Percentiles rank a stretch among this genome's conserved stretches.
Evolutionary conservation across 1,284 basidiomycete genomes (phyloP).

Genomic region (Mycena citricolor): DNA sequence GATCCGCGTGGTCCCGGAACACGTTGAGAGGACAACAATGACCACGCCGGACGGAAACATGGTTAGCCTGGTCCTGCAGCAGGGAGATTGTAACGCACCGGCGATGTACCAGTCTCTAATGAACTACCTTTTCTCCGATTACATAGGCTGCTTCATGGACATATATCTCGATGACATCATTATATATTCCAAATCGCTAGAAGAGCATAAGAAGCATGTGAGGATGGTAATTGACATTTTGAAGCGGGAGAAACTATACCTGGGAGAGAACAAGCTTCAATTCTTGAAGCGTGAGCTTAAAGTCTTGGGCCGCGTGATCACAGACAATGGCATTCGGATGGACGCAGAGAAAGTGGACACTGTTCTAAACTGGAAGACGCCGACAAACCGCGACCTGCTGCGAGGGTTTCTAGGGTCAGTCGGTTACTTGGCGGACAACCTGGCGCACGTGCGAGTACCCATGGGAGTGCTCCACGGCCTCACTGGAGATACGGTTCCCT

Average conservation of each 20-base stretch:
- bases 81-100: conserved; percentile 18
- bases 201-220: conserved; percentile 28
- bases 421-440: conserved; percentile 22
- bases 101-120: conserved; percentile 24
- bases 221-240: conserved; percentile 28
- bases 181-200: conserved; percentile 13
- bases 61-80: conserved; percentile 24
- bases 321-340: conserved; percentile 31
- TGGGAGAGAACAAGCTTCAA: conserved; percentile 27
- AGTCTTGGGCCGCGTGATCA: conserved; percentile 33
- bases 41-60: conserved; percentile 26
- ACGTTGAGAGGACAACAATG: conserved; percentile 14
- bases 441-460: conserved; percentile 14
- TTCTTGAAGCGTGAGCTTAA: conserved; percentile 28
- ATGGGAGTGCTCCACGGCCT: conserved; percentile 25
- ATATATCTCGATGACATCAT: conserved; percentile 20
- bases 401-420: conserved; percentile 25
- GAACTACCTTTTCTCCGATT: conserved; percentile 12
- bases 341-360: conserved; percentile 33
- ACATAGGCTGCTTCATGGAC: conserved; percentile 14
- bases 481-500: conserved; percentile 16
- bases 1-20: conserved; percentile 15
- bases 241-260: conserved; percentile 18
- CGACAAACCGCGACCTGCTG: conserved; percentile 17
- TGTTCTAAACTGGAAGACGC: conserved; percentile 30